These are phyloP conservation scores for Yarrowia yakushimensis DNA, from an alignment of 805 yeast genomes.

Conservation along the genomic window DNA sequence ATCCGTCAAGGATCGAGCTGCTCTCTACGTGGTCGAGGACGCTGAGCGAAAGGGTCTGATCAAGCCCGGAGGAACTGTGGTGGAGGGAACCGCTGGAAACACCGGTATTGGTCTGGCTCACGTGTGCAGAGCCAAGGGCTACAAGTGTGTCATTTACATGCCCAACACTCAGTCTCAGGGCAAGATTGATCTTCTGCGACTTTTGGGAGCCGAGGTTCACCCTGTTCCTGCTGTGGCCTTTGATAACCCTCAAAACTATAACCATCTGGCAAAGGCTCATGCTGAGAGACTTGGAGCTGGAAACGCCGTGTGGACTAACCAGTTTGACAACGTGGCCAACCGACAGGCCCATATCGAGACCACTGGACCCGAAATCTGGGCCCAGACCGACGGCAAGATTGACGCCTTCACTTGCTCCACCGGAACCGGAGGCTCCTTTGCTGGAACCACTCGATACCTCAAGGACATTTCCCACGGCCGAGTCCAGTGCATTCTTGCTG, in stretches of 20 bases:
- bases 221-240: constrained; percentile 87
- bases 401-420: constrained; percentile 87
- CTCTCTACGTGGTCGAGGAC: constrained; percentile 67
- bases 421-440: constrained; percentile 91
- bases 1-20: constrained; percentile 88
- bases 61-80: constrained; percentile 76
- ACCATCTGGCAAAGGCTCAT: constrained; percentile 81
- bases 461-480: constrained; percentile 62
- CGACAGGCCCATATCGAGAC: constrained; percentile 84
- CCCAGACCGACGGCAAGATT: constrained; percentile 70
- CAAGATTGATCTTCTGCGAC: constrained; percentile 68
- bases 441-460: constrained; percentile 77
- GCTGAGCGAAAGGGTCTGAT: constrained; percentile 64
- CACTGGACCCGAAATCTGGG: constrained; percentile 92
- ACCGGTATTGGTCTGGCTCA: constrained; percentile 92
- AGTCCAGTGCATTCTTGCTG: constrained; percentile 70
- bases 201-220: constrained; percentile 79
- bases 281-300: constrained; percentile 56
- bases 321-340: constrained; percentile 84
- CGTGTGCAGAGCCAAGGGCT: constrained; percentile 73
- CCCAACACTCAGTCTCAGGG: constrained; percentile 84
- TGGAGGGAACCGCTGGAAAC: constrained; percentile 93
- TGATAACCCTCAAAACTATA: constrained; percentile 78
- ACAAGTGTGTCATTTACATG: constrained; percentile 82
- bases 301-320: constrained; percentile 91